Base-by-base conservation (phyloP, 2,329 filamentous ascomycete genomes). In the Aspergillus tamarii region DNA sequence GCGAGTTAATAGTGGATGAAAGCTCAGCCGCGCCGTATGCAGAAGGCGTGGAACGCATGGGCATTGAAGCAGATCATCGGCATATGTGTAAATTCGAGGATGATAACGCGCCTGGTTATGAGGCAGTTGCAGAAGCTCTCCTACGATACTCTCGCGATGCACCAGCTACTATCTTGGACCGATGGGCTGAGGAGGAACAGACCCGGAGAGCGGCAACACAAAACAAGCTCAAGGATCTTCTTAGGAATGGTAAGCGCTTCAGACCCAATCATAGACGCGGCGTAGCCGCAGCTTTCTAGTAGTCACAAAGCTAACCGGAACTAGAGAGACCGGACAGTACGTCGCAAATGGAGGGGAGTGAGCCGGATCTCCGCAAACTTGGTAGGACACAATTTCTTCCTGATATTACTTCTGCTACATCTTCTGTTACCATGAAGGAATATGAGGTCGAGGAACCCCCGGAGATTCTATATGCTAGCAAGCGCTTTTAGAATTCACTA, bases 11-110 rank as follows among this genome's bases (percentile, higher is more conserved):
- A 43, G 91, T 94, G 3, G 89, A 92, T 63, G 83, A 90, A 60
- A 82, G 81, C 54, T 92, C 90, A 1, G 91, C 91, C 1, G 86
- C 88, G 21, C 91, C 91, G 0, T 85, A 87, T 60, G 80, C 91
- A 16, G 88, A 89, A 7, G 89, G 89, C 36, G 89, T 91, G 0
- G 88, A 86, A 48, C 89, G 90, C 67, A 91, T 89, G 76, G 89
- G 89, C n/a, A 91, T 92, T 63, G 89, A 92, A 68, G 88, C 88
- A 9, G 87, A 86, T n/a, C 89, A 92, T 72, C 87, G 86, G 1
- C 82, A 84, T 50, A 91, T 92, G 87, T 91, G 88, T 81, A 92
- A 91, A 72, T 92, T 91, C 64, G 84, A 87, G 26, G 85, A 84
- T 66, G 82, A 84, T 56, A 85, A 82, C 65, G 84, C 90, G 0